Evolutionary conservation across 495 filamentous ascomycete species (phyloP).

Genomic region (Jackrogersella minutella): DNA sequence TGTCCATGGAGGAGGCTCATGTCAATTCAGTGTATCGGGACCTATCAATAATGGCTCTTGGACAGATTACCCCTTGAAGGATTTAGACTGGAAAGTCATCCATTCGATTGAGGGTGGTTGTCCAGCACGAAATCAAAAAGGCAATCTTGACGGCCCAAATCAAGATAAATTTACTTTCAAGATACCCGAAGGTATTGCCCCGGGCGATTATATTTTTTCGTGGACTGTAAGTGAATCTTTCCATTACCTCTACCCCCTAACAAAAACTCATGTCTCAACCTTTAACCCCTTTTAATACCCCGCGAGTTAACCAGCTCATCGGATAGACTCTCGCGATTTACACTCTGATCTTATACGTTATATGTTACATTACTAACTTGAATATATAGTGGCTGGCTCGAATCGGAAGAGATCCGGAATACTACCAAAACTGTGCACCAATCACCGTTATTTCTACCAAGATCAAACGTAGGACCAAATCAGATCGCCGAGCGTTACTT

Average conservation of each 20-base stretch:
- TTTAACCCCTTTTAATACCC: neutral
- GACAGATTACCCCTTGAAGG: conserved; percentile 63
- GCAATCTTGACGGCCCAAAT: conserved; percentile 49
- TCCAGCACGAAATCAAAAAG: conserved; percentile 60
- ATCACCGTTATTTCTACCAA: conserved; percentile 60
- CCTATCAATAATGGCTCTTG: conserved; percentile 49
- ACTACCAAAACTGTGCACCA: conserved; percentile 92
- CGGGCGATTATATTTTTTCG: conserved; percentile 69
- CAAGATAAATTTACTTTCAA: conserved; percentile 59
- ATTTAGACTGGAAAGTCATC: conserved; percentile 76
- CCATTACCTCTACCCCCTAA: too few species aligned
- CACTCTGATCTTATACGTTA: neutral
- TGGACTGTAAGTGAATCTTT: conserved; percentile 61
- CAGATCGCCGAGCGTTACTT: conserved; percentile 12
- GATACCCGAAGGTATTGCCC: conserved; percentile 64
- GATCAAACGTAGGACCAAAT: conserved; percentile 7
- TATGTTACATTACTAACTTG: conserved; percentile 11
- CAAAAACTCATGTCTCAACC: neutral
- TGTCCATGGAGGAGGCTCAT: conserved; percentile 85
- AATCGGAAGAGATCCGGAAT: conserved; percentile 36
- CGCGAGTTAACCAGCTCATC: neutral
- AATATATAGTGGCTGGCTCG: conserved; percentile 30
- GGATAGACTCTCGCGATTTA: neutral
- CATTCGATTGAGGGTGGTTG: conserved; percentile 84
- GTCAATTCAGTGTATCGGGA: conserved; percentile 77